Evolutionary conservation across 2,329 filamentous ascomycete species (phyloP).

Genomic region (Cercospora nicotianae): DNA sequence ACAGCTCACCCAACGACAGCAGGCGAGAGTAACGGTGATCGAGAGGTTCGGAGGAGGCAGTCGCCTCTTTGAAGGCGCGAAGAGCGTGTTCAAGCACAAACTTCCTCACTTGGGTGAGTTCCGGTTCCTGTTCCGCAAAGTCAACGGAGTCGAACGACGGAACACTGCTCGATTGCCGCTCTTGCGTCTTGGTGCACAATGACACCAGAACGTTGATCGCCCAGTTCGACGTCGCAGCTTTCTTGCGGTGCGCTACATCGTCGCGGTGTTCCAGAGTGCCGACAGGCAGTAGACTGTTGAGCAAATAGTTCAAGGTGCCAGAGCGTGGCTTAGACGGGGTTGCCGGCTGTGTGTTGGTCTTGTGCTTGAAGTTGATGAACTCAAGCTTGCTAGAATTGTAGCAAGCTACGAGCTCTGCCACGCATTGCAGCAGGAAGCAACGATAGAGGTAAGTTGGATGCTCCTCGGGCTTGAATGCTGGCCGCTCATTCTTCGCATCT

Average conservation of each 20-base stretch:
- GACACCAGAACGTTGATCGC: slow-evolving; percentile 85
- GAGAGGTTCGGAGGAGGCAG: slow-evolving; percentile 72
- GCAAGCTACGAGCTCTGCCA: slow-evolving; percentile 84
- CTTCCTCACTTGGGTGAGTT: slow-evolving; percentile 86
- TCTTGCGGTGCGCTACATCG: slow-evolving; percentile 78
- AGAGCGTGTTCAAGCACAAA: slow-evolving; percentile 93
- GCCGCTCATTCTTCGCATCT: slow-evolving; percentile 56
- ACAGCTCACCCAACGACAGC: slow-evolving; percentile 83
- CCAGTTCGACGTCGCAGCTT: slow-evolving; percentile 77
- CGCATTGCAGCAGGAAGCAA: slow-evolving; percentile 88
- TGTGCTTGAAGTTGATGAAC: slow-evolving; percentile 98
- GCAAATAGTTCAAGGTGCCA: slow-evolving; percentile 87
- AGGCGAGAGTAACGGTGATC: slow-evolving; percentile 86
- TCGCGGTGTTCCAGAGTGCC: slow-evolving; percentile 70
- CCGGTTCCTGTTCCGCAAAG: slow-evolving; percentile 71
- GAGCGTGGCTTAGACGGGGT: slow-evolving; percentile 94
- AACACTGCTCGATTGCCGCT: slow-evolving; percentile 56
- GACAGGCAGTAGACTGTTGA: slow-evolving; percentile 72
- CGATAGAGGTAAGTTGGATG: slow-evolving; percentile 96
- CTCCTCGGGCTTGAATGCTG: slow-evolving; percentile 82
- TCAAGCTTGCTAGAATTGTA: slow-evolving; percentile 96
- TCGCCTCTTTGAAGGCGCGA: slow-evolving; percentile 87
- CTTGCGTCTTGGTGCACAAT: slow-evolving; percentile 82
- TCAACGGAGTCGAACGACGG: slow-evolving; percentile 27
- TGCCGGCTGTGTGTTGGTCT: slow-evolving; percentile 75